These are phyloP conservation scores for Peniophora sp. DNA, from an alignment of 1,284 basidiomycete species.

Conservation along the genomic window DNA sequence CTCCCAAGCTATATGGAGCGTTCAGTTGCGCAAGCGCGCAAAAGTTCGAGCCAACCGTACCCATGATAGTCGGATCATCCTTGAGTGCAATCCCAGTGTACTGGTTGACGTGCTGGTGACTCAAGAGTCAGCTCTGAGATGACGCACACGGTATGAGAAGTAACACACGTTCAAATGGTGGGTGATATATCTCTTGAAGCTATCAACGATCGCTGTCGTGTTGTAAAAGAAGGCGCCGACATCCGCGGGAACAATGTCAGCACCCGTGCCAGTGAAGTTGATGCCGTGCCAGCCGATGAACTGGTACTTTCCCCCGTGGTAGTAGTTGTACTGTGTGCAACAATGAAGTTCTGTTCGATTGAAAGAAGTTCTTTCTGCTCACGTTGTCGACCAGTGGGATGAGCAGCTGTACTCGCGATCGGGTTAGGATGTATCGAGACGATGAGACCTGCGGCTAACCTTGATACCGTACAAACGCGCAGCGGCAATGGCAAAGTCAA, in stretches of 20 bases:
- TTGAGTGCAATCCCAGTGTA: constrained; percentile 19
- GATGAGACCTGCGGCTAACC: background rate
- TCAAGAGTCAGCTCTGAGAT: no score
- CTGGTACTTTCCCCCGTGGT: constrained; percentile 19
- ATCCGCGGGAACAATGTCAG: constrained; percentile 15
- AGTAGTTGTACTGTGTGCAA: constrained; percentile 13
- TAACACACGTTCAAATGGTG: constrained; percentile 12
- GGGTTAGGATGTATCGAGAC: background rate
- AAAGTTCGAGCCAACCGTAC: background rate
- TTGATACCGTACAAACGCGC: constrained; percentile 21
- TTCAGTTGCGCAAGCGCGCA: background rate
- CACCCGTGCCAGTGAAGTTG: constrained; percentile 13
- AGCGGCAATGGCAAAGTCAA: constrained; percentile 27
- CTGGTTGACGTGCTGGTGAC: constrained; percentile 14
- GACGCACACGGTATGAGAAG: background rate
- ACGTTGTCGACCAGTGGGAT: constrained; percentile 26
- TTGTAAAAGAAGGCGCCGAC: constrained; percentile 20
- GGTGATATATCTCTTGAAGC: constrained; percentile 19
- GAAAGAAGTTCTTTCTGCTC: background rate
- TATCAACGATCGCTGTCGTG: constrained; percentile 15
- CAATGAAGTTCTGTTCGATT: background rate
- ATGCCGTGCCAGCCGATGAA: constrained; percentile 16
- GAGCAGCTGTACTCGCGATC: constrained; percentile 11
- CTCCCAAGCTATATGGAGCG: constrained; percentile 18
- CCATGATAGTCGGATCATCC: constrained; percentile 21